These are phyloP conservation scores for Helenozyma rhizophorensis DNA, from an alignment of 805 yeast species.

Conservation along the genomic window DNA sequence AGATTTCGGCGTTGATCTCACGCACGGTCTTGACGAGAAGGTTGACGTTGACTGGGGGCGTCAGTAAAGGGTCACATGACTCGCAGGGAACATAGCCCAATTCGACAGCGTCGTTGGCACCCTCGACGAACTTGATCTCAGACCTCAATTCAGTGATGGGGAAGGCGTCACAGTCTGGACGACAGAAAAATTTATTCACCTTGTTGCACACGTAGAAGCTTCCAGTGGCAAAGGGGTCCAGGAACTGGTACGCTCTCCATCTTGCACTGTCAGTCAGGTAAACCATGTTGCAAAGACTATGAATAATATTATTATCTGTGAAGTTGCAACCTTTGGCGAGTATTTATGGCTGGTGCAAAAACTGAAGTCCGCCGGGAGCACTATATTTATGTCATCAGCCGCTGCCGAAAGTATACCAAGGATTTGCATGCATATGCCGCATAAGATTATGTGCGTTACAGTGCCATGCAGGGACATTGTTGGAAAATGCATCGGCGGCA, in stretches of 20 bases:
- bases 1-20: slow-evolving; percentile 52
- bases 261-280: slow-evolving; percentile 43
- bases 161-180: slow-evolving; percentile 63
- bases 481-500: too few species aligned
- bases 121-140: slow-evolving; percentile 44
- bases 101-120: slow-evolving; percentile 37
- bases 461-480: too few species aligned
- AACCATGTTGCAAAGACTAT: slow-evolving; percentile 32
- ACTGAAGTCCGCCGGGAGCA: too few species aligned
- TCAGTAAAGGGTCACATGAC: slow-evolving; percentile 49
- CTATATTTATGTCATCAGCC: too few species aligned
- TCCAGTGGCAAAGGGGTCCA: slow-evolving; percentile 63
- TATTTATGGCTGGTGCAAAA: too few species aligned
- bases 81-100: slow-evolving; percentile 50
- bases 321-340: too few species aligned
- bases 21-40: slow-evolving; percentile 48
- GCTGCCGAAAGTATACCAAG: too few species aligned
- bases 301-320: too few species aligned
- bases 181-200: slow-evolving; percentile 44
- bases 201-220: slow-evolving; percentile 51
- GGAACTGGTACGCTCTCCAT: slow-evolving; percentile 62
- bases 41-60: slow-evolving; percentile 43
- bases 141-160: slow-evolving; percentile 38
- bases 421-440: too few species aligned
- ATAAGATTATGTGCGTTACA: too few species aligned